A percentile compares a stretch with the other conserved stretches of the same genome.
Conservation (phyloP, 2,329 filamentous ascomycete species). For the Hortaea werneckii region DNA sequence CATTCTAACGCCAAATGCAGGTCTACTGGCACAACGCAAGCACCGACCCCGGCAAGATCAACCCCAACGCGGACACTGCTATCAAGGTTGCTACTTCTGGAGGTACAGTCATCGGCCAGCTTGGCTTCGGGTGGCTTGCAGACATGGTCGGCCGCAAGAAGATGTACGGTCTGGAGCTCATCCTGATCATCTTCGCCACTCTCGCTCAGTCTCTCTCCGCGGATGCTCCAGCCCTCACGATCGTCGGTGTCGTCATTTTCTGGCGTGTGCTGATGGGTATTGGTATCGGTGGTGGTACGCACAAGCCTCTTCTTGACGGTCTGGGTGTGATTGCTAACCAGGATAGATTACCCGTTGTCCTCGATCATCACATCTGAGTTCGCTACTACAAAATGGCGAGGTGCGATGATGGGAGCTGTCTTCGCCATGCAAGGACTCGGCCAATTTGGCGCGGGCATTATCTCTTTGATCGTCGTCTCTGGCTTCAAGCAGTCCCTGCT, state of each 20-base stretch:
- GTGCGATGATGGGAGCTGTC: slow-evolving; percentile 77
- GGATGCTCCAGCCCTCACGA: slow-evolving; percentile 50
- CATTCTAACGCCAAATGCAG: background rate
- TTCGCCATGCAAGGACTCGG: slow-evolving; percentile 84
- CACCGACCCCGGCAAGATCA: slow-evolving; percentile 42
- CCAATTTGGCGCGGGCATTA: slow-evolving; percentile 63
- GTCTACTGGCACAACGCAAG: slow-evolving; percentile 50
- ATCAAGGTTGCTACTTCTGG: slow-evolving; percentile 80
- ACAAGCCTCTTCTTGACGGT: background rate
- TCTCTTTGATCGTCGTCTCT: slow-evolving; percentile 56
- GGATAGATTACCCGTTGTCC: slow-evolving; percentile 66
- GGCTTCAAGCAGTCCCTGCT: slow-evolving; percentile 28
- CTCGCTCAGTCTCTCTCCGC: slow-evolving; percentile 60
- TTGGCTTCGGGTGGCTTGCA: slow-evolving; percentile 68
- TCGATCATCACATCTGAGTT: slow-evolving; percentile 83
- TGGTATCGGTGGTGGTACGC: slow-evolving; percentile 55
- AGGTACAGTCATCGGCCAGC: slow-evolving; percentile 76
- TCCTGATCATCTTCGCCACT: slow-evolving; percentile 70
- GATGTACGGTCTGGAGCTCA: slow-evolving; percentile 76
- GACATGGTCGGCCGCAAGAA: slow-evolving; percentile 67
- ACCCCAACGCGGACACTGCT: slow-evolving; percentile 59
- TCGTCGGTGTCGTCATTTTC: slow-evolving; percentile 61
- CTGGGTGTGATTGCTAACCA: background rate
- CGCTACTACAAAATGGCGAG: slow-evolving; percentile 73
- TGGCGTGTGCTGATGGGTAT: slow-evolving; percentile 74